Evolutionary conservation across 148 eudicot genomes (phyloP).

Genomic region (Hydrangea macrophylla): DNA sequence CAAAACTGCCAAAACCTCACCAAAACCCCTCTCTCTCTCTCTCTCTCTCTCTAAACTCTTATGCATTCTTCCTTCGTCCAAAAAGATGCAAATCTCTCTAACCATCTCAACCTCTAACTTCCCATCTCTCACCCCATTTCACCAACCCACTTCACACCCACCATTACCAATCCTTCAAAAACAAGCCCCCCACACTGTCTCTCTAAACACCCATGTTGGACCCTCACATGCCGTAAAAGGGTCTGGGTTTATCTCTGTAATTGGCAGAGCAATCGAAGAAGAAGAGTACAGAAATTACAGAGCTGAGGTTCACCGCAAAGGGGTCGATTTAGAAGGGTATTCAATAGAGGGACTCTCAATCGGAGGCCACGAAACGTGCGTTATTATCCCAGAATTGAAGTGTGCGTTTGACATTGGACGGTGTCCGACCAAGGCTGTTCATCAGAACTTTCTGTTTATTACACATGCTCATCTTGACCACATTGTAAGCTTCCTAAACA

Average conservation of each 20-base stretch:
- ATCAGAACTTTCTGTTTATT: slow-evolving; percentile 79
- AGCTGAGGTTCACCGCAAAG: slow-evolving; percentile 66
- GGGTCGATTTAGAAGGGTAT: slow-evolving; percentile 60
- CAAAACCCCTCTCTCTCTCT: slow-evolving; percentile 14
- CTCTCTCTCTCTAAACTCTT: neutral
- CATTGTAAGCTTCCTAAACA: slow-evolving; percentile 45
- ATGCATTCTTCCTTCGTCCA: neutral
- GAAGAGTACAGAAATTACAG: slow-evolving; percentile 91
- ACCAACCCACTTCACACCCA: slow-evolving; percentile 9
- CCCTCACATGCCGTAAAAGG: slow-evolving; percentile 28
- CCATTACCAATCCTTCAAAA: slow-evolving; percentile 6
- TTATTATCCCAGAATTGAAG: slow-evolving; percentile 83
- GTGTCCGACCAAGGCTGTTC: slow-evolving; percentile 81
- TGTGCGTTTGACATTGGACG: slow-evolving; percentile 85
- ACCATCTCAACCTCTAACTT: slow-evolving; percentile 32
- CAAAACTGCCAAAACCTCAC: slow-evolving; percentile 19
- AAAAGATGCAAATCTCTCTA: slow-evolving; percentile 36
- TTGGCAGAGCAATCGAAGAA: slow-evolving; percentile 78
- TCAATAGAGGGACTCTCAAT: slow-evolving; percentile 74
- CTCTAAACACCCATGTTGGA: slow-evolving; percentile 8
- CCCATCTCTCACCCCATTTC: slow-evolving; percentile 29
- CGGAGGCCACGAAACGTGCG: slow-evolving; percentile 94
- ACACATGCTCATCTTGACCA: slow-evolving; percentile 98
- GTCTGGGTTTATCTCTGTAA: slow-evolving; percentile 63
- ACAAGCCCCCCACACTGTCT: slow-evolving; percentile 13